Evolutionary conservation across 1,139 yeast genomes (phyloP).

Genomic region (Suhomyces kunorum): DNA sequence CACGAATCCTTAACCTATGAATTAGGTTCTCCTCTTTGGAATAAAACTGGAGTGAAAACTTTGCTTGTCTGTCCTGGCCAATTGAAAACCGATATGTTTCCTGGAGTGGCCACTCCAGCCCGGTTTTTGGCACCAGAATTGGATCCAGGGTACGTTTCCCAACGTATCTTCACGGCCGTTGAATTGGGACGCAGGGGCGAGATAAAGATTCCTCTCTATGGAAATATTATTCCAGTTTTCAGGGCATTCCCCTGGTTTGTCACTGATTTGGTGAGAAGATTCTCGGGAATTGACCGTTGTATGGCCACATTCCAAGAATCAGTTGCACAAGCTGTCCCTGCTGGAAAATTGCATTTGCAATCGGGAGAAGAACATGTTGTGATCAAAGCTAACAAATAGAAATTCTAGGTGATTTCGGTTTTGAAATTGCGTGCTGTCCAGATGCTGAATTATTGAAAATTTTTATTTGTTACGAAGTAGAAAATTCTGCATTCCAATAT

Average conservation of each 20-base stretch:
- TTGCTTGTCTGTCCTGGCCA: conserved; percentile 87
- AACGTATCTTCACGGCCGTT: conserved; percentile 54
- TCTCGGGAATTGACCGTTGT: conserved; percentile 65
- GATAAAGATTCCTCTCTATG: conserved; percentile 73
- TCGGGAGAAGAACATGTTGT: not conserved
- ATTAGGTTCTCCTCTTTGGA: conserved; percentile 53
- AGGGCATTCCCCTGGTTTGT: conserved; percentile 75
- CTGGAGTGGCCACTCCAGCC: conserved; percentile 71
- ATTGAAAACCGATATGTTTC: conserved; percentile 69
- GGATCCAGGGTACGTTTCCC: conserved; percentile 66
- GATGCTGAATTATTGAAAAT: not conserved
- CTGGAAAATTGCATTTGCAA: not conserved
- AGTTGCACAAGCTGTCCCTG: not conserved
- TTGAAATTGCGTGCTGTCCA: conserved; percentile 12
- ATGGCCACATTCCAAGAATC: conserved; percentile 27
- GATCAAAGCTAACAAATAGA: not conserved
- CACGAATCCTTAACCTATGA: conserved; percentile 83
- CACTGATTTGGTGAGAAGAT: conserved; percentile 51
- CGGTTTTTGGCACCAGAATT: conserved; percentile 77
- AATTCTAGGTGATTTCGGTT: too few species aligned
- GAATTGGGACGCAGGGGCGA: conserved; percentile 67
- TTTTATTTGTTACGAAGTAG: too few species aligned
- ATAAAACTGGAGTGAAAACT: conserved; percentile 61
- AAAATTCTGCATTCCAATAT: too few species aligned
- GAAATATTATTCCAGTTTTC: conserved; percentile 67